These are phyloP conservation scores for Meyerozyma smithsonii DNA, from an alignment of 1,139 yeast genomes.

Conservation along the genomic window DNA sequence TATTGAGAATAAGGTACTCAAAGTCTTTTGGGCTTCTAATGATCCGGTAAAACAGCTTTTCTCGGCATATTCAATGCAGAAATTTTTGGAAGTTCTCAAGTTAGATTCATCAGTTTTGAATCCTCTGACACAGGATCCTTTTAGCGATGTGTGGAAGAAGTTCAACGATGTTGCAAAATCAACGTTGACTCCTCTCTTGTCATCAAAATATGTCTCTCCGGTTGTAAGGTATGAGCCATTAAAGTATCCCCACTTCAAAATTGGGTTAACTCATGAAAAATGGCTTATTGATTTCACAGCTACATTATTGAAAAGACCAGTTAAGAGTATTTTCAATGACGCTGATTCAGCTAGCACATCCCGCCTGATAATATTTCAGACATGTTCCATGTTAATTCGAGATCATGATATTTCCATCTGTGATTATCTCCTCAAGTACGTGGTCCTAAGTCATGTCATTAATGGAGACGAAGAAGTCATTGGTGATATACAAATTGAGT, in stretches of 20 bases:
- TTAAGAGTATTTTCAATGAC: constrained; percentile 7
- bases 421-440: constrained; percentile 75
- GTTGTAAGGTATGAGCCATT: constrained; percentile 35
- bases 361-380: constrained; percentile 48
- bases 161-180: constrained; percentile 68
- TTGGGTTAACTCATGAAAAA: constrained; percentile 32
- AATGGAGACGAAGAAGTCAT: constrained; percentile 42
- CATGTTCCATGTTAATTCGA: constrained; percentile 63
- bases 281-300: constrained; percentile 75
- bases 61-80: constrained; percentile 88
- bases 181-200: constrained; percentile 69
- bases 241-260: constrained; percentile 29
- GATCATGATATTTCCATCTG: constrained; percentile 70
- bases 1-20: constrained; percentile 65
- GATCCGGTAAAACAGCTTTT: constrained; percentile 83
- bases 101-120: constrained; percentile 38
- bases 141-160: constrained; percentile 49
- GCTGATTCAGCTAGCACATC: constrained; percentile 7
- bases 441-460: constrained; percentile 61
- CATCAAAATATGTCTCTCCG: constrained; percentile 66
- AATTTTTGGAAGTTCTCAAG: constrained; percentile 63
- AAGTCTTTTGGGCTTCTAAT: constrained; percentile 83
- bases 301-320: constrained; percentile 52
- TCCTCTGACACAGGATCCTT: constrained; percentile 17
- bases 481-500: constrained; percentile 50